Percentiles rank a stretch among this genome's conserved stretches.
Evolutionary conservation across 805 yeast genomes (phyloP).

Genomic region (Teunomyces pallodes): DNA sequence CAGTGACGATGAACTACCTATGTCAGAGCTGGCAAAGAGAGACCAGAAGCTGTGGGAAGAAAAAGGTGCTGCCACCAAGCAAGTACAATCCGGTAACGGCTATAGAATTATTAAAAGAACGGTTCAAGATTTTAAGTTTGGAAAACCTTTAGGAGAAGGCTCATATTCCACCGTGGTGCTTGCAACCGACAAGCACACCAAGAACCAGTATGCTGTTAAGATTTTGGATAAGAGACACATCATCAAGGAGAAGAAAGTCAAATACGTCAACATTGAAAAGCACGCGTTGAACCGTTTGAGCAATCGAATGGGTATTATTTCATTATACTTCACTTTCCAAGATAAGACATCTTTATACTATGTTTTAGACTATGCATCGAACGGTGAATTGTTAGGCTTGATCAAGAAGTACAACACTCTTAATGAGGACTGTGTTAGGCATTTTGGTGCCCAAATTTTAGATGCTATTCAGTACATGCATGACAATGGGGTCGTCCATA

Average conservation of each 20-base stretch:
- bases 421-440: constrained; percentile 64
- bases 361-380: constrained; percentile 74
- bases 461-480: constrained; percentile 76
- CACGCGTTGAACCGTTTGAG: constrained; percentile 72
- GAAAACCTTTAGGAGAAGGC: constrained; percentile 43
- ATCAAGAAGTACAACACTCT: constrained; percentile 69
- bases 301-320: constrained; percentile 59
- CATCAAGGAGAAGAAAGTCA: constrained; percentile 77
- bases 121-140: constrained; percentile 41
- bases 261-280: constrained; percentile 80
- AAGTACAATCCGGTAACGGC: constrained; percentile 12
- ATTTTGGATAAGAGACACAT: constrained; percentile 74
- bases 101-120: constrained; percentile 31
- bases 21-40: constrained; percentile 8
- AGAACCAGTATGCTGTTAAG: constrained; percentile 69
- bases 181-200: constrained; percentile 49
- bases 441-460: constrained; percentile 70
- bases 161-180: constrained; percentile 45
- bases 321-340: constrained; percentile 74
- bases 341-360: constrained; percentile 71
- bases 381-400: constrained; percentile 70
- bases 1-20: constrained; percentile 10
- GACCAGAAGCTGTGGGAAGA: constrained; percentile 30
- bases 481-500: constrained; percentile 69
- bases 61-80: constrained; percentile 34